A percentile compares a stretch with the other conserved stretches of the same genome.
These are phyloP conservation scores for Tilletiopsis washingtonensis DNA, from an alignment of 1,284 basidiomycete genomes.

Conservation along the genomic window DNA sequence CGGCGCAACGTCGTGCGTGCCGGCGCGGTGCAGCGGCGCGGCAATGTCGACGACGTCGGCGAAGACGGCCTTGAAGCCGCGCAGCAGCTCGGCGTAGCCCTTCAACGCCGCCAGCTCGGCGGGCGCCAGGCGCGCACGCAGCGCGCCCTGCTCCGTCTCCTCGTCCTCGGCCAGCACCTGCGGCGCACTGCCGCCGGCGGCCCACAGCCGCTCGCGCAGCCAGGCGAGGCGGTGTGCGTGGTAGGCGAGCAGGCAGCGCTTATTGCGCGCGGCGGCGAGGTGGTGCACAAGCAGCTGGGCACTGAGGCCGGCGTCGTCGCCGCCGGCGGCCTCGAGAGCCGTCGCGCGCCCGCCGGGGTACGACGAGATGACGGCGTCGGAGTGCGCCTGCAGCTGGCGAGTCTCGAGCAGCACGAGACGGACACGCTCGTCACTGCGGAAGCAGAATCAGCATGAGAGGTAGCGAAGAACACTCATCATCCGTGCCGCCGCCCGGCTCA, in stretches of 20 bases:
- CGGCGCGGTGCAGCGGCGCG: constrained; percentile 11
- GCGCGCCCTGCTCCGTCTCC: constrained; percentile 53
- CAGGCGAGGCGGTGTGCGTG: constrained; percentile 73
- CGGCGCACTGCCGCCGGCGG: constrained; percentile 79
- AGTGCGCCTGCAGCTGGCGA: constrained; percentile 63
- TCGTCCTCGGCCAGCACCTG: constrained; percentile 57
- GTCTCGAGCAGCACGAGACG: constrained; percentile 81
- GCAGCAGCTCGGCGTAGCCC: constrained; percentile 69
- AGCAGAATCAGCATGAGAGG: not conserved
- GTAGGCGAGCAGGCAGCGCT: constrained; percentile 86
- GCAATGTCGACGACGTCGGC: constrained; percentile 57
- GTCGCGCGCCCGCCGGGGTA: constrained; percentile 49
- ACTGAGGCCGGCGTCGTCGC: constrained; percentile 49
- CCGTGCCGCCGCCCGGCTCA: too few relatives aligned
- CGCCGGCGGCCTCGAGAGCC: constrained; percentile 47
- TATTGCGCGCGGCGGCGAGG: constrained; percentile 78
- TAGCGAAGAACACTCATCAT: not conserved
- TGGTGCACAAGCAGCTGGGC: constrained; percentile 76
- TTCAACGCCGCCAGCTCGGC: constrained; percentile 85
- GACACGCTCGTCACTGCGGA: constrained; percentile 61
- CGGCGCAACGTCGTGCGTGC: constrained; percentile 48
- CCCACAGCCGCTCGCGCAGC: constrained; percentile 79
- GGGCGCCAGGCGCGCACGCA: constrained; percentile 70
- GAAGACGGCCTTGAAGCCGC: constrained; percentile 77
- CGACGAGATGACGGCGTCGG: constrained; percentile 50